phyloP scores from a whole-genome alignment of 805 yeast genomes.

The Sugiyamaella qingdaonensis region DNA sequence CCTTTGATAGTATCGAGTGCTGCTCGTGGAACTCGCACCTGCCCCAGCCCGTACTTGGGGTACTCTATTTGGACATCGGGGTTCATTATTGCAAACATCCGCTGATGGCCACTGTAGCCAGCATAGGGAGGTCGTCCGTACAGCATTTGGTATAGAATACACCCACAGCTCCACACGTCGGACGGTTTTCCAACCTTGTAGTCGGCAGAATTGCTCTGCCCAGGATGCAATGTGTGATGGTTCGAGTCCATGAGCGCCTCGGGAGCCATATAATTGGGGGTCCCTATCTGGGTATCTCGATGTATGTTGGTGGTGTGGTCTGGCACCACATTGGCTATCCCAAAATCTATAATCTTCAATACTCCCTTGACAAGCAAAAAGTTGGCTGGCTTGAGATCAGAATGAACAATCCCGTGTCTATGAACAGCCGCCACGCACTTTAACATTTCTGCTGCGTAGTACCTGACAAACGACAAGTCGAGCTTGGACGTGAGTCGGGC shows the following conservation, averaged over 20 bases:
- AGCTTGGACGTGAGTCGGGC: slow-evolving; percentile 48
- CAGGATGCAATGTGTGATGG: slow-evolving; percentile 5
- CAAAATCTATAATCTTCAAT: slow-evolving; percentile 89
- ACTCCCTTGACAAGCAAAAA: slow-evolving; percentile 63
- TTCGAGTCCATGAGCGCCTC: slow-evolving; percentile 75
- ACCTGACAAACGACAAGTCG: slow-evolving; percentile 73
- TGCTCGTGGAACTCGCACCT: slow-evolving; percentile 59
- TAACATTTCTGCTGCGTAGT: slow-evolving; percentile 71
- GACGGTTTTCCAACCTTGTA: slow-evolving; percentile 89
- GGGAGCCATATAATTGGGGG: slow-evolving; percentile 96
- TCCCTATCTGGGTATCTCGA: slow-evolving; percentile 87
- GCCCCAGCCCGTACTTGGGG: slow-evolving; percentile 60
- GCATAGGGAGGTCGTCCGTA: slow-evolving; percentile 93
- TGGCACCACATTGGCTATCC: slow-evolving; percentile 83
- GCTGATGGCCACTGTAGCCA: slow-evolving; percentile 64
- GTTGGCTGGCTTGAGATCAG: slow-evolving; percentile 66
- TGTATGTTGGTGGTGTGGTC: slow-evolving; percentile 88
- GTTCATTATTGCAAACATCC: slow-evolving; percentile 80
- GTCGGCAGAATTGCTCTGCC: slow-evolving; percentile 1
- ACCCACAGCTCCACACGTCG: slow-evolving; percentile 97
- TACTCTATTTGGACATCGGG: slow-evolving; percentile 69
- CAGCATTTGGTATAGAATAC: slow-evolving; percentile 91
- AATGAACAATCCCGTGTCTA: slow-evolving; percentile 76
- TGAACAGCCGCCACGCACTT: slow-evolving; percentile 88
- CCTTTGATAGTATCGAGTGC: slow-evolving; percentile 66